Percentiles rank a stretch among this genome's conserved stretches.
These are phyloP conservation scores for Lactifluus volemus DNA, from an alignment of 768 basidiomycete genomes.

Conservation along the genomic window DNA sequence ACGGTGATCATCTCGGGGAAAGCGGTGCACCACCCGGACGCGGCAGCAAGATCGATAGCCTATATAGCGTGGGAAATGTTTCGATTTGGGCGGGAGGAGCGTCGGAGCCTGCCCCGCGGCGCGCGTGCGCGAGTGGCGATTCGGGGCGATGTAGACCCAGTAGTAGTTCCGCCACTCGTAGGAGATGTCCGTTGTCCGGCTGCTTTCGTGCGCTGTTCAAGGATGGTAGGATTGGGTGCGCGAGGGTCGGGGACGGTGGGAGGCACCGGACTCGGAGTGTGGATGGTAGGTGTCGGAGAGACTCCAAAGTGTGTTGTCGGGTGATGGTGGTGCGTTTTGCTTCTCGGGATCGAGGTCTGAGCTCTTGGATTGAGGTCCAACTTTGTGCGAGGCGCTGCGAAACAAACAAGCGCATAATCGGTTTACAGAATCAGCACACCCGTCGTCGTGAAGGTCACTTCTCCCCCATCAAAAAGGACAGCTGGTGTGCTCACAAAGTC, in stretches of 20 bases:
- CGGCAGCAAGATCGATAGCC: slow-evolving; percentile 8
- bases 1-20: slow-evolving; percentile 14
- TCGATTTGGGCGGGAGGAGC: neutral
- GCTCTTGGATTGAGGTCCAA: neutral
- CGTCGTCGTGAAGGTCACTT: no score
- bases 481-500: neutral
- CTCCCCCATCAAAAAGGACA: no score
- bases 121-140: slow-evolving; percentile 7
- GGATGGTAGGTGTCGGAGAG: neutral
- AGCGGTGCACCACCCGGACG: slow-evolving; percentile 8
- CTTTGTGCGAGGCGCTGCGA: neutral
- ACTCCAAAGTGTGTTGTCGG: no score
- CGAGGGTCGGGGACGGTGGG: neutral
- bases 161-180: no score
- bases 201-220: neutral
- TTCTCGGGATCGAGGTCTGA: neutral
- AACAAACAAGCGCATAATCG: neutral
- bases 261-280: neutral
- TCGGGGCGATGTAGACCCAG: neutral
- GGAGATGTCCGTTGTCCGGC: neutral
- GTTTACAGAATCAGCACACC: neutral
- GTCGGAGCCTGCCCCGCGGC: neutral
- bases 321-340: neutral
- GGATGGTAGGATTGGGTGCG: neutral
- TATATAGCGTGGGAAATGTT: neutral